Evolutionary conservation across 371 early-diverging fungal genomes (phyloP).

Genomic region (Saksenaea vasiformis): DNA sequence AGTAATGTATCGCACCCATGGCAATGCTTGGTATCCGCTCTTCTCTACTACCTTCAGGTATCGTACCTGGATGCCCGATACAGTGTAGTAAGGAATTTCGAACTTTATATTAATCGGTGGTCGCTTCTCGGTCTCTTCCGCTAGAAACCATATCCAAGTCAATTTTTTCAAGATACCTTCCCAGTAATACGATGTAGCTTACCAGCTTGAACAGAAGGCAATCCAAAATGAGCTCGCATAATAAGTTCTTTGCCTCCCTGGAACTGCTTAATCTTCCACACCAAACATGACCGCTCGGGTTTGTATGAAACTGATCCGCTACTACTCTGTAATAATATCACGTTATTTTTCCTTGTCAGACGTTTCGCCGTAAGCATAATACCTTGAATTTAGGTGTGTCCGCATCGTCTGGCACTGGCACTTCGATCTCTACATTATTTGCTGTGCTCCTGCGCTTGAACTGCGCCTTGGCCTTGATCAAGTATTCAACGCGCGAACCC

Average conservation of each 20-base stretch:
- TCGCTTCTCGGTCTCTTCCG: slow-evolving; percentile 90
- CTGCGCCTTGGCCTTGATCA: slow-evolving; percentile 96
- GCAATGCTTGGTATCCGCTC: slow-evolving; percentile 97
- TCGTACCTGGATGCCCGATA: slow-evolving; percentile 97
- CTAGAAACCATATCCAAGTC: slow-evolving; percentile 21
- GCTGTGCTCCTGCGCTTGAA: slow-evolving; percentile 97
- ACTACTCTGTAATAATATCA: slow-evolving; percentile 54
- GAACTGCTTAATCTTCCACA: slow-evolving; percentile 99
- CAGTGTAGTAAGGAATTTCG: slow-evolving; percentile 98
- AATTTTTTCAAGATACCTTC: neutral
- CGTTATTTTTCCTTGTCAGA: neutral
- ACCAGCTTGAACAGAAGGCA: slow-evolving; percentile 93
- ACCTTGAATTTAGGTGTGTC: slow-evolving; percentile 97
- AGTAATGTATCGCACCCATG: slow-evolving; percentile 99
- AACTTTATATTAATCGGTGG: slow-evolving; percentile 97
- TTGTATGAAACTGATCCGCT: slow-evolving; percentile 92
- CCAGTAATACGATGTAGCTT: slow-evolving; percentile 13
- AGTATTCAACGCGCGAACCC: slow-evolving; percentile 93
- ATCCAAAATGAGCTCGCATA: slow-evolving; percentile 95
- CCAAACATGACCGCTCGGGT: slow-evolving; percentile 91
- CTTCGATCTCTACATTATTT: slow-evolving; percentile 95
- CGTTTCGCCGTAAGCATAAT: slow-evolving; percentile 18
- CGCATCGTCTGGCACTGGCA: slow-evolving; percentile 97
- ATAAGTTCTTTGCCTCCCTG: slow-evolving; percentile 96
- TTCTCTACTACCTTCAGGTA: slow-evolving; percentile 99